Base-by-base conservation (phyloP, 257 asterid genomes). In the Przewalskia tangutica region DNA sequence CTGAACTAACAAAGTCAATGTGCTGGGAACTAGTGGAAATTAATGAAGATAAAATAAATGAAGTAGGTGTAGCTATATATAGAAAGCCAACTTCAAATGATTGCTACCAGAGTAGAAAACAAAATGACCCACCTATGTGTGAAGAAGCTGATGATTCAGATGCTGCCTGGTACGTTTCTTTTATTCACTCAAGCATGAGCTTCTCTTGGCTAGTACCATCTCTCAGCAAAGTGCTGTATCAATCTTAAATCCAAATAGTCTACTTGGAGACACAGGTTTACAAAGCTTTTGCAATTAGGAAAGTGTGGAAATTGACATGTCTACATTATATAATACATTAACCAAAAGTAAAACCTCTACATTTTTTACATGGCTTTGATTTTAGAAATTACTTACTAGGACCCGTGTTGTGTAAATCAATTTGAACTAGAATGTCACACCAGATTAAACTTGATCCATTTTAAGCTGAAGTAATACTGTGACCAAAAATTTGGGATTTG, bases 91-190 rank as follows among this genome's bases (percentile, higher is more conserved):
- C 89, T 81, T 76, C 86, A 12, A 86, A 83, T 59, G 86, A 86
- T 51, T 86, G 89, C 71, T 86, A 83, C 40, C 83, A 81, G 75
- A 59, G 85, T 36, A 83, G 89, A 76, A 18, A 79, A 60, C 80
- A 86, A 83, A 83, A 86, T 77, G 85, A 86, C 44, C 89, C 89
- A 44, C 89, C 89, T 23, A 38, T 86, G 55, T 86, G 89, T 80
- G 46, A 83, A 50, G 89, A 81, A 54, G 46, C 83, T 16, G 88
- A 86, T 70, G 89, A 86, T 77, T 83, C 89, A 56, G 81, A 83
- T 81, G 89, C 89, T 56, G 89, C 85, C 40, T 86, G 89, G 89
- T 86, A 71, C 0, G 4, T 55, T 44, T 79, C 51, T 56, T 18
- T 67, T 7, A 10, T 46, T 48, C 1, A 3, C 59, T 71, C 42